These are phyloP conservation scores for Xylaria sp. DNA, from an alignment of 2,329 filamentous ascomycete species.

Conservation along the genomic window DNA sequence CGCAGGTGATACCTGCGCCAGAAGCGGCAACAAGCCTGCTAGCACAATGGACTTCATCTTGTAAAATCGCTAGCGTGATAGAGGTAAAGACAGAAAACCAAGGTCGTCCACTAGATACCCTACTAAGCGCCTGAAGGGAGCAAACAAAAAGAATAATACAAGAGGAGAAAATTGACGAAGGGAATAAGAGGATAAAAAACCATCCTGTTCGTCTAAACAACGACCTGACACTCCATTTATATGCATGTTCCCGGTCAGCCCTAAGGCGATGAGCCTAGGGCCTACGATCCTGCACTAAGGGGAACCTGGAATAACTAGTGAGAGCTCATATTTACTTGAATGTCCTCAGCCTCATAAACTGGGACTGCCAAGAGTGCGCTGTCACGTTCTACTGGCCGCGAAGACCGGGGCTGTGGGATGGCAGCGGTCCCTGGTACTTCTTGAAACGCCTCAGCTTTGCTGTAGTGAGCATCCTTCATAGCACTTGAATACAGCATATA, in stretches of 20 bases:
- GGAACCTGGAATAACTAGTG: not conserved
- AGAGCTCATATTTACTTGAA: not conserved
- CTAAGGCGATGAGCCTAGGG: not conserved
- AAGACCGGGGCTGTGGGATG: not conserved
- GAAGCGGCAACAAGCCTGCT: conserved; percentile 22
- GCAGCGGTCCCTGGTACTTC: conserved; percentile 1
- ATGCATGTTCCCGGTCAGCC: not conserved
- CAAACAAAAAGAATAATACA: not conserved
- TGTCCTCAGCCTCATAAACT: conserved; percentile 10
- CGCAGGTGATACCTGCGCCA: conserved; percentile 25
- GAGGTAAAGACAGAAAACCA: not conserved
- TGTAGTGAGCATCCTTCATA: not conserved
- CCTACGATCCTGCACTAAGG: not conserved
- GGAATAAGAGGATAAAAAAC: conserved; percentile 3
- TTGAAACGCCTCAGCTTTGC: conserved; percentile 2
- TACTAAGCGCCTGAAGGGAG: not conserved
- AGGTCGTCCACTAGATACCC: not conserved
- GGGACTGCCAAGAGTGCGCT: not conserved
- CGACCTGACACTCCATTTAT: not conserved
- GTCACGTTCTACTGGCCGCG: not conserved
- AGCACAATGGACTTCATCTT: conserved; percentile 27
- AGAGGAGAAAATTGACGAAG: not conserved
- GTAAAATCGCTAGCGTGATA: not conserved
- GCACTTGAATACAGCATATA: not conserved
- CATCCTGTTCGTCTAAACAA: not conserved